Percentiles rank a stretch among this genome's conserved stretches.
These are phyloP conservation scores for Themeda triandra DNA, from an alignment of 176 grass and related monocot species.

Conservation along the genomic window DNA sequence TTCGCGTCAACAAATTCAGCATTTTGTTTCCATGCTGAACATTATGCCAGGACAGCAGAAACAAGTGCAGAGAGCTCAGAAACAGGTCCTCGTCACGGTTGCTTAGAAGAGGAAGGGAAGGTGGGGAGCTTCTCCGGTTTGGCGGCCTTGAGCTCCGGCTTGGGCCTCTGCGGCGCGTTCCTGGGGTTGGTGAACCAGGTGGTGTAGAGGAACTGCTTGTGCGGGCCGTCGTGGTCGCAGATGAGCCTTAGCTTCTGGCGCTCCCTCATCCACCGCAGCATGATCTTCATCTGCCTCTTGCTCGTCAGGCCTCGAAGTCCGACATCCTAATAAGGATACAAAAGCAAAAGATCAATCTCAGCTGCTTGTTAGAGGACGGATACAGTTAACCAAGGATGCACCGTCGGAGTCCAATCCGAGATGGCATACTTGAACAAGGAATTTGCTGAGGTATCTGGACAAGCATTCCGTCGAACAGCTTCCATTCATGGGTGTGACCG, in stretches of 20 bases:
- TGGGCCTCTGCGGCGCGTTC: conserved; percentile 48
- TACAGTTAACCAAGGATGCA: neutral
- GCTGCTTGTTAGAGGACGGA: neutral
- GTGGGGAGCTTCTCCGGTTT: neutral
- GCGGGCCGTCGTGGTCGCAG: conserved; percentile 74
- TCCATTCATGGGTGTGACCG: neutral
- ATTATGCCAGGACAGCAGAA: neutral
- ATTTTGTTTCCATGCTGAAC: neutral
- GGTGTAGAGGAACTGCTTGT: conserved; percentile 94
- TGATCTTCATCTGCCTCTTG: conserved; percentile 96
- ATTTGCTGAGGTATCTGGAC: neutral
- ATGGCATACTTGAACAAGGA: too few relatives aligned
- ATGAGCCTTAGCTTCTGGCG: conserved; percentile 84
- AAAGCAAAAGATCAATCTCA: neutral
- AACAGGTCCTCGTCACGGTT: neutral
- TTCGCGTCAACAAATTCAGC: neutral
- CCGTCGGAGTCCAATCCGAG: neutral
- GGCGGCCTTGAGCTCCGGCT: conserved; percentile 13
- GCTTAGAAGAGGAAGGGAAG: neutral
- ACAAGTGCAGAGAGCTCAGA: neutral
- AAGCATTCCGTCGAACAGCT: conserved; percentile 36
- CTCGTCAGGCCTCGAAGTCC: conserved; percentile 68
- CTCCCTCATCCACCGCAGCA: conserved; percentile 93
- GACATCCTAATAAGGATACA: conserved; percentile 44
- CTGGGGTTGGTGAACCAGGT: conserved; percentile 97